phyloP scores from a whole-genome alignment of 352 stramenopile genomes.

The Globisporangium recalcitrans region DNA sequence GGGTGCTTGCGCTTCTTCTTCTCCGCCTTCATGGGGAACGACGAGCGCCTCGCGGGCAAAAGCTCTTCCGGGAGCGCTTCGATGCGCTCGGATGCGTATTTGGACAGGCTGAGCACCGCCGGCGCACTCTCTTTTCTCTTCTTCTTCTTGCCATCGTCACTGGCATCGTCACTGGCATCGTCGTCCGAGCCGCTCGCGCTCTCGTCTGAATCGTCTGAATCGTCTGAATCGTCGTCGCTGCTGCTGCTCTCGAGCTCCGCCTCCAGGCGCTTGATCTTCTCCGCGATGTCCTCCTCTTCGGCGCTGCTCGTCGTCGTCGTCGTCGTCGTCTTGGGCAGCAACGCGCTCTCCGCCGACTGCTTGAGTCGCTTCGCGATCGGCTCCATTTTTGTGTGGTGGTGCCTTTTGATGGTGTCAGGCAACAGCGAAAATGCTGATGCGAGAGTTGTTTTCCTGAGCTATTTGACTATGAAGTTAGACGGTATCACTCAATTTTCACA shows the following conservation, averaged over 20 bases:
- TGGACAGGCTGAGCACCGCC: conserved; percentile 60
- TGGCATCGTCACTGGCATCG: conserved; percentile 10
- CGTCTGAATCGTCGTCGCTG: conserved; percentile 5
- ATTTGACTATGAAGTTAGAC: too few relatives aligned
- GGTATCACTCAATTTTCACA: too few relatives aligned
- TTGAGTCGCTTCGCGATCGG: conserved; percentile 81
- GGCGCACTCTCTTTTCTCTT: not conserved
- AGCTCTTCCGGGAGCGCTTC: conserved; percentile 51
- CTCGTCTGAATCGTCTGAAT: not conserved
- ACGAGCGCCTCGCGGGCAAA: conserved; percentile 33
- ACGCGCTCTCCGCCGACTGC: conserved; percentile 61
- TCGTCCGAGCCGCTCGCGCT: conserved; percentile 24
- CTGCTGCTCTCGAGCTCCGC: conserved; percentile 43
- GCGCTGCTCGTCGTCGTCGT: conserved; percentile 21
- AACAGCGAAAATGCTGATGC: too few relatives aligned
- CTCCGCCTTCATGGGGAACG: conserved; percentile 20
- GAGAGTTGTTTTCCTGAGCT: too few relatives aligned
- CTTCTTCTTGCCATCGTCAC: not conserved
- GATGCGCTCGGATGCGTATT: conserved; percentile 57
- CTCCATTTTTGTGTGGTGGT: too few relatives aligned
- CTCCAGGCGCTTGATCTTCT: conserved; percentile 65
- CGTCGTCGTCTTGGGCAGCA: conserved; percentile 23
- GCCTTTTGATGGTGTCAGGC: too few relatives aligned
- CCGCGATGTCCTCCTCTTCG: conserved; percentile 53
- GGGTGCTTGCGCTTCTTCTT: conserved; percentile 42